Conservation (phyloP, 2,329 filamentous ascomycete species). For the Colletotrichum lupini region DNA sequence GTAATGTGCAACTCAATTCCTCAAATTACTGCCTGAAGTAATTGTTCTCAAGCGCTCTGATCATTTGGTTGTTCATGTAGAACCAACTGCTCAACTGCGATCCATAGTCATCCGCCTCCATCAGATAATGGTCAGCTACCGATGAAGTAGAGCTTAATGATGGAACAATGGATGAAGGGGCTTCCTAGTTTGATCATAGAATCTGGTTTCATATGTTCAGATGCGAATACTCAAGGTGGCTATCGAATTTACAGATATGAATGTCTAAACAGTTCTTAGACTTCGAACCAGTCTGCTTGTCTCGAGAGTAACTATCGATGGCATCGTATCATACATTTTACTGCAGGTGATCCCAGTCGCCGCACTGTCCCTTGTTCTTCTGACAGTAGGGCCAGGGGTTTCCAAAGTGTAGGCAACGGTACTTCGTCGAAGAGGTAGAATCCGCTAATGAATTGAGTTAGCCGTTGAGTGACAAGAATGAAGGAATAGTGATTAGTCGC, state of each 20-base stretch:
- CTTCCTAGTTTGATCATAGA: too few relatives aligned
- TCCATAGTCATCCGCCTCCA: slow-evolving; percentile 34
- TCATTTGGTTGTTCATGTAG: slow-evolving; percentile 36
- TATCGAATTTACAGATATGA: too few relatives aligned
- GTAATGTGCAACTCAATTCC: neutral
- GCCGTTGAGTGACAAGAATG: neutral
- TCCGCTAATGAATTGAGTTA: neutral
- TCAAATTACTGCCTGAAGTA: neutral
- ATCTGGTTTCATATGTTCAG: too few relatives aligned
- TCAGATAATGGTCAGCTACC: slow-evolving; percentile 9
- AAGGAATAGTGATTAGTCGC: neutral
- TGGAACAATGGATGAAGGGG: too few relatives aligned
- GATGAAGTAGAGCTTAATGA: too few relatives aligned
- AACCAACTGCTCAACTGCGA: slow-evolving; percentile 37
- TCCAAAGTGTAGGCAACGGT: neutral
- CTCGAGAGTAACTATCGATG: too few relatives aligned
- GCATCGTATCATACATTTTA: neutral
- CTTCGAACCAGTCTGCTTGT: too few relatives aligned
- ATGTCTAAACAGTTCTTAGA: too few relatives aligned
- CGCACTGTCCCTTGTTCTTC: neutral
- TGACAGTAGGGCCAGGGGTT: neutral
- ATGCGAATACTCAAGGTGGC: too few relatives aligned
- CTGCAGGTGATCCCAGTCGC: neutral
- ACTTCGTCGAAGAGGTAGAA: neutral
- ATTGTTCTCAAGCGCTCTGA: slow-evolving; percentile 36